Evolutionary conservation across 2,329 filamentous ascomycete genomes (phyloP).

Genomic region (Hymenoscyphus linearis): DNA sequence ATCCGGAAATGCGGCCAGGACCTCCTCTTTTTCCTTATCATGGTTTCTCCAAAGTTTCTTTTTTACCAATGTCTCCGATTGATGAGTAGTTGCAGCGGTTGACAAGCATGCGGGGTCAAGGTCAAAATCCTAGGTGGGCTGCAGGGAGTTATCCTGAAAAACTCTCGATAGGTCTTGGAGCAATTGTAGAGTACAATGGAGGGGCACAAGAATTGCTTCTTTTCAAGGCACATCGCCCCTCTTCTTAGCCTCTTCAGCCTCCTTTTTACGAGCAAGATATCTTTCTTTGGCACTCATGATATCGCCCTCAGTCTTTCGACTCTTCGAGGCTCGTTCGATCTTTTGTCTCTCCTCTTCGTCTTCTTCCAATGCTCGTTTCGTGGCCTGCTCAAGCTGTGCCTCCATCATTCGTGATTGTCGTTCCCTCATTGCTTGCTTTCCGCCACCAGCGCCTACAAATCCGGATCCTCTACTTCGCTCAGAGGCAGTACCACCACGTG

Average conservation of each 20-base stretch:
- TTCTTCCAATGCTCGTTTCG: constrained; percentile 66
- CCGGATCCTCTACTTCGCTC: constrained; percentile 30
- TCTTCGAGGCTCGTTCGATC: constrained; percentile 64
- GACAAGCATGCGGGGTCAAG: neutral
- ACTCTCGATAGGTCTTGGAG: neutral
- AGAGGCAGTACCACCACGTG: constrained; percentile 19
- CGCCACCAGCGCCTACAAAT: constrained; percentile 41
- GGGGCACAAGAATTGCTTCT: neutral
- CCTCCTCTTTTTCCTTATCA: too few relatives aligned
- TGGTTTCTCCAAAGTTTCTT: too few relatives aligned
- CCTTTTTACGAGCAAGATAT: constrained; percentile 71
- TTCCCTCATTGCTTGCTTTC: constrained; percentile 65
- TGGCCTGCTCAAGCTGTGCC: constrained; percentile 66
- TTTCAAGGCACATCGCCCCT: constrained; percentile 32
- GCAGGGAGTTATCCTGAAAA: neutral
- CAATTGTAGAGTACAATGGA: neutral
- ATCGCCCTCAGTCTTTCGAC: constrained; percentile 69
- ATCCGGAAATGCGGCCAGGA: neutral
- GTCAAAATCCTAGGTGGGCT: neutral
- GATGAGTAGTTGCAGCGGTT: neutral
- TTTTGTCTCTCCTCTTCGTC: constrained; percentile 59
- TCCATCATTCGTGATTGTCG: constrained; percentile 75
- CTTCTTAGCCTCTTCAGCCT: constrained; percentile 64
- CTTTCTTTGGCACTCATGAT: constrained; percentile 74
- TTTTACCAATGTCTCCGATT: neutral